phyloP scores from a whole-genome alignment of 2,329 filamentous ascomycete genomes.

The Exutisphaerella laricina region DNA sequence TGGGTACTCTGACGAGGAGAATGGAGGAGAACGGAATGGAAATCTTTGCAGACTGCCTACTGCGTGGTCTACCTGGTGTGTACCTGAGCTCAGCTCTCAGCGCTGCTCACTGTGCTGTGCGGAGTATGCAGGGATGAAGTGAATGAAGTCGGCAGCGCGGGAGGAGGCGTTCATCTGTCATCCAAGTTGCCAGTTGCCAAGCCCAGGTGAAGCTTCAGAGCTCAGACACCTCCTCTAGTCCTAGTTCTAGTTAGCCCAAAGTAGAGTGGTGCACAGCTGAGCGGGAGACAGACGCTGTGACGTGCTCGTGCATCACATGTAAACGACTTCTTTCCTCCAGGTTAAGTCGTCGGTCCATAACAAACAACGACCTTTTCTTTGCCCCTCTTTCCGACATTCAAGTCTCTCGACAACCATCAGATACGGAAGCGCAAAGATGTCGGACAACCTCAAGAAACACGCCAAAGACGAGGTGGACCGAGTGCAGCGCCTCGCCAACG shows the following conservation, averaged over 20 bases:
- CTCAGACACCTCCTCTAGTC: too few species aligned
- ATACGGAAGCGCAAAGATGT: too few species aligned
- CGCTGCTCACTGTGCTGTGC: not conserved
- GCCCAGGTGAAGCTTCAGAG: too few species aligned
- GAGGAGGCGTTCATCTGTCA: not conserved
- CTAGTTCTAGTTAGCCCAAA: too few species aligned
- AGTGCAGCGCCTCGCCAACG: constrained; percentile 56
- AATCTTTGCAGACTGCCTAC: not conserved
- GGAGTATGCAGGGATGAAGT: constrained; percentile 5
- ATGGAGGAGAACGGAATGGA: constrained; percentile 5
- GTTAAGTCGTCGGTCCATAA: too few species aligned
- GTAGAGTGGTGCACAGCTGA: too few species aligned
- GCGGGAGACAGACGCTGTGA: too few species aligned
- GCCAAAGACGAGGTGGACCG: constrained; percentile 65
- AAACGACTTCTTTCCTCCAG: too few species aligned
- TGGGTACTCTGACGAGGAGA: not conserved
- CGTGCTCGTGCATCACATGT: too few species aligned
- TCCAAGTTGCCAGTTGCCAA: too few species aligned
- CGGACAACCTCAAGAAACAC: constrained; percentile 49
- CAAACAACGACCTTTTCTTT: too few species aligned
- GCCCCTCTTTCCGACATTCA: too few species aligned
- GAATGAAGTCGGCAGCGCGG: not conserved
- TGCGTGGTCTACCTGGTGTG: not conserved
- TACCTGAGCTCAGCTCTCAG: not conserved
- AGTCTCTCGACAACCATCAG: not conserved